phyloP scores from a whole-genome alignment of 805 yeast genomes.

The Hanseniaspora thailandica region DNA sequence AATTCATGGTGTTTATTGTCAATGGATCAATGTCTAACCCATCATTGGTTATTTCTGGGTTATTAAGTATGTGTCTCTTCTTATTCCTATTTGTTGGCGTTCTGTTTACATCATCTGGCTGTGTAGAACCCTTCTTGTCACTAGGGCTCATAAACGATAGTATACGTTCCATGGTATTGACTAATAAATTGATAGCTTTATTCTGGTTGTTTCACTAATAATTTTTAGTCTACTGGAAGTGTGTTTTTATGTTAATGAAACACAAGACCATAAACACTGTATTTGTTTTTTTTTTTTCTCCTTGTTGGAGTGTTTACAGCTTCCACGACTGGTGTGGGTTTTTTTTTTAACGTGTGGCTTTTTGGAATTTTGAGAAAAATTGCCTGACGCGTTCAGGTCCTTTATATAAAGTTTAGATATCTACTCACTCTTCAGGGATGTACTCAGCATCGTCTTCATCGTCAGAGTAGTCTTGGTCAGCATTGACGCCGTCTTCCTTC shows the following conservation, averaged over 20 bases:
- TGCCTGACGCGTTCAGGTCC: neutral
- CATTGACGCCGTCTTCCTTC: neutral
- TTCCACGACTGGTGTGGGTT: too few species aligned
- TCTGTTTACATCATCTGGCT: neutral
- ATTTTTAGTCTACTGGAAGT: too few species aligned
- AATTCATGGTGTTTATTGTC: neutral
- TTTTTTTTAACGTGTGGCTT: neutral
- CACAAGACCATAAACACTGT: too few species aligned
- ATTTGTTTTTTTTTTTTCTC: too few species aligned
- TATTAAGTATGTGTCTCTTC: neutral
- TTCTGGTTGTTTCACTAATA: too few species aligned
- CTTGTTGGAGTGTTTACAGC: too few species aligned
- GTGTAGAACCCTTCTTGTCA: neutral
- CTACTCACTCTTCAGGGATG: conserved; percentile 1
- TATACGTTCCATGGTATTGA: neutral
- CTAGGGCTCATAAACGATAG: neutral
- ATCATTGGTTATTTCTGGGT: neutral
- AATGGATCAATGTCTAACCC: neutral
- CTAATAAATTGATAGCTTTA: too few species aligned
- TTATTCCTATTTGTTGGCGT: conserved; percentile 9
- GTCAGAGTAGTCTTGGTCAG: neutral
- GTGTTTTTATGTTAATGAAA: too few species aligned
- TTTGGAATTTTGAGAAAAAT: too few species aligned
- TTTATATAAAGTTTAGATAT: too few species aligned
- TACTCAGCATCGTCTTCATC: conserved; percentile 13